Evolutionary conservation across 192 early-diverging fungal species (phyloP).

Genomic region (Blastocladiella britannica): DNA sequence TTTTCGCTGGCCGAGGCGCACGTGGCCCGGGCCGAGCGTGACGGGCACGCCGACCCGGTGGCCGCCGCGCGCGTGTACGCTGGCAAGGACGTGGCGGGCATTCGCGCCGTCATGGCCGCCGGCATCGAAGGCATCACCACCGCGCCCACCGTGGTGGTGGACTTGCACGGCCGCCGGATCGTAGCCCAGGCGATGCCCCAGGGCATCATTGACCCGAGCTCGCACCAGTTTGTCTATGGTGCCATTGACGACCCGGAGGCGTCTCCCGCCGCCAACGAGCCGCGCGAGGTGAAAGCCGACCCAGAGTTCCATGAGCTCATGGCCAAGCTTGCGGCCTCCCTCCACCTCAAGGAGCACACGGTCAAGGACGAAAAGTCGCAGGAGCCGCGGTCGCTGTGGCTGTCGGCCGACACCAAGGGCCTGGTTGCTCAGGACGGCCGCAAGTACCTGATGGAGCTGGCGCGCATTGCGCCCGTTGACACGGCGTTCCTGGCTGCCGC

Average conservation of each 20-base stretch:
- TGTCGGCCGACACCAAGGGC: conserved; percentile 80
- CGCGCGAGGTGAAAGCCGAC: conserved; percentile 18
- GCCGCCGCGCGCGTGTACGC: conserved; percentile 82
- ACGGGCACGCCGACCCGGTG: neutral
- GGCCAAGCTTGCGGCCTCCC: conserved; percentile 46
- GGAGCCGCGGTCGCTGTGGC: conserved; percentile 38
- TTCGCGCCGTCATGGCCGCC: conserved; percentile 46
- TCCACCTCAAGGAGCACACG: conserved; percentile 64
- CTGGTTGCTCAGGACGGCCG: conserved; percentile 77
- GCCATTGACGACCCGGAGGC: conserved; percentile 42
- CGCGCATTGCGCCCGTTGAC: conserved; percentile 77
- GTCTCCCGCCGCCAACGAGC: neutral
- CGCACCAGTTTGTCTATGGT: conserved; percentile 70
- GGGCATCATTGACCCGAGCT: conserved; percentile 56
- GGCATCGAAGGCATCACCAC: conserved; percentile 68
- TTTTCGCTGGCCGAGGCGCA: conserved; percentile 17
- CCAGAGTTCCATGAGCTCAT: conserved; percentile 51
- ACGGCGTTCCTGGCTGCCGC: conserved; percentile 61
- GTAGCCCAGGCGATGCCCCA: conserved; percentile 89
- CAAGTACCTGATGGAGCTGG: conserved; percentile 80
- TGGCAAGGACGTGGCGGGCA: conserved; percentile 84
- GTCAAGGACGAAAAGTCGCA: conserved; percentile 42
- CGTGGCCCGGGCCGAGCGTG: neutral
- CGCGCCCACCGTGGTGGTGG: conserved; percentile 72
- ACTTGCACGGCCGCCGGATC: conserved; percentile 74